Base-by-base conservation (phyloP, 1,139 yeast genomes). In the Magnusiomyces magnusii region DNA sequence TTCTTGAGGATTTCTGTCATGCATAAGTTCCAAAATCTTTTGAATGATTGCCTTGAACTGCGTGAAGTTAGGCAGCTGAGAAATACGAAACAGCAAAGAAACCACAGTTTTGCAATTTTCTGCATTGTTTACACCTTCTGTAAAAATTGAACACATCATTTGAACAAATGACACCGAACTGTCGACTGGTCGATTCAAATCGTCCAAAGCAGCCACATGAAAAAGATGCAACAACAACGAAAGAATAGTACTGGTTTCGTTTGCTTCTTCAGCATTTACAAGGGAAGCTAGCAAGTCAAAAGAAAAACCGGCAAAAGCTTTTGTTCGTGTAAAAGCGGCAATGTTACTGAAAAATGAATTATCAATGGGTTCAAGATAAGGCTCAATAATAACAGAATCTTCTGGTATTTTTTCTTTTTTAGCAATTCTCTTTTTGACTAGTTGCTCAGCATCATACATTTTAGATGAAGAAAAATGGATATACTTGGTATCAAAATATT, bases 401-500 rank as follows among this genome's bases (percentile, higher is more conserved):
- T 64, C 41, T 0, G 70, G 65, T 17, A 57, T 53, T 17, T 68
- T 68, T 0, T 65, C 72, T 61, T 52, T 53, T 55, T 68, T 67
- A 64, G 76, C 68, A n/a, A 71, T 65, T 42, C 76, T 69, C 47
- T 79, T 80, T 63, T 82, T 84, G 54, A 84, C 74, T 25, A 82
- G 74, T 54, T 81, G 71, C 71, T 81, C 78, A 60, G 88, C 81
- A 71, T 87, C 97, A 60, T 91, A 97, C 61, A 92, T 81, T 58
- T 84, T 84, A 64, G 91, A 90, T 0, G 95, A 76, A 0, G 88
- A 76, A 65, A 87, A 87, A 66, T 90, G 91, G 63, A 88, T 79
- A 70, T 86, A 92, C 68, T 84, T 92, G 0, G 97, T 96, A 68
- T 92, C 92, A 34, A 92, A 78, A 47, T 79, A 75, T 2, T 72